Evolutionary conservation across 2,329 filamentous ascomycete species (phyloP).

Genomic region (Aspergillus arachidicola): DNA sequence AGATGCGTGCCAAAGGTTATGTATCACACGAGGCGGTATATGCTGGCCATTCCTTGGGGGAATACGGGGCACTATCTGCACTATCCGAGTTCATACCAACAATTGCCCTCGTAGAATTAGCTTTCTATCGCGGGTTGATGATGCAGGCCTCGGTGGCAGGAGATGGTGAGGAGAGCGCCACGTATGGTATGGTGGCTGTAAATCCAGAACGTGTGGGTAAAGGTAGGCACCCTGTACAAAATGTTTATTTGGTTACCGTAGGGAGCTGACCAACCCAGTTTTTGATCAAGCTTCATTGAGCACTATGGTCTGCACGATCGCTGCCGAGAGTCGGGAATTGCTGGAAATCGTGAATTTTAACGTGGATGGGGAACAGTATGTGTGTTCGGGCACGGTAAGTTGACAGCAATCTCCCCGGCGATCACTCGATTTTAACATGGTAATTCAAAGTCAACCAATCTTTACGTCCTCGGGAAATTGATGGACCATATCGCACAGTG

Average conservation of each 20-base stretch:
- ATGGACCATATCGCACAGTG: constrained; percentile 16
- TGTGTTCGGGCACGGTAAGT: constrained; percentile 61
- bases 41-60: constrained; percentile 92
- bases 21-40: constrained; percentile 93
- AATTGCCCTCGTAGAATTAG: constrained; percentile 89
- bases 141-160: constrained; percentile 98
- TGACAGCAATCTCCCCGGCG: not conserved
- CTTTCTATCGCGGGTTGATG: constrained; percentile 95
- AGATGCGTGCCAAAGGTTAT: constrained; percentile 92
- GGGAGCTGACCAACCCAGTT: constrained; percentile 63
- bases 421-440: not conserved
- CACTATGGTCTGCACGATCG: constrained; percentile 89
- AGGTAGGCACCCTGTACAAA: constrained; percentile 12
- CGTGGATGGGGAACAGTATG: constrained; percentile 67
- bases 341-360: constrained; percentile 97
- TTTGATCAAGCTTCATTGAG: constrained; percentile 95
- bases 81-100: constrained; percentile 96
- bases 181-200: constrained; percentile 23
- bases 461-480: constrained; percentile 20
- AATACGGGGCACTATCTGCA: constrained; percentile 92
- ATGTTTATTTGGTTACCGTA: not conserved
- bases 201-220: constrained; percentile 22
- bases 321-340: constrained; percentile 86
- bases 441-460: constrained; percentile 12
- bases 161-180: constrained; percentile 78